Conservation (phyloP, 2,329 filamentous ascomycete species). For the Rugonectria rugulosa region DNA sequence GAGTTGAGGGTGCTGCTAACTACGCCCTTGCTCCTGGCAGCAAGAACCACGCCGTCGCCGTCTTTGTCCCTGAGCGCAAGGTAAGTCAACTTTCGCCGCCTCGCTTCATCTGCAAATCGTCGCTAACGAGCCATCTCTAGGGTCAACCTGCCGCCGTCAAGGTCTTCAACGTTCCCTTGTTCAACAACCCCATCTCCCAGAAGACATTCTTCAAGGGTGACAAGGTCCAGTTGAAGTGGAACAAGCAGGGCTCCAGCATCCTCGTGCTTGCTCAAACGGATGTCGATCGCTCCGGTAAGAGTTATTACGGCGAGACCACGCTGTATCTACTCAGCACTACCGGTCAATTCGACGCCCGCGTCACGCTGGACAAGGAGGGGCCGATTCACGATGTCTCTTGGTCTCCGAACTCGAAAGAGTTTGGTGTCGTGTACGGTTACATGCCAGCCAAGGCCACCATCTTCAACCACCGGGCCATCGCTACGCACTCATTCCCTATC, state of each 20-base stretch:
- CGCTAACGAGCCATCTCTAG: conserved; percentile 52
- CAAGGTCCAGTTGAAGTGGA: conserved; percentile 99
- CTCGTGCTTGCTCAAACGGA: conserved; percentile 97
- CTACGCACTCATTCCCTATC: conserved; percentile 85
- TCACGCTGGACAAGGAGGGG: conserved; percentile 94
- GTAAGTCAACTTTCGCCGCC: conserved; percentile 53
- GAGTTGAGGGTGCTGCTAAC: conserved; percentile 86
- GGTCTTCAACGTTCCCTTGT: conserved; percentile 92
- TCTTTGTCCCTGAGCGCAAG: conserved; percentile 96
- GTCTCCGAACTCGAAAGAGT: conserved; percentile 97
- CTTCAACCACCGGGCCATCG: conserved; percentile 87
- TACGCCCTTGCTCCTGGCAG: conserved; percentile 87
- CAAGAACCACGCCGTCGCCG: conserved; percentile 88
- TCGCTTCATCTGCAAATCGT: background rate
- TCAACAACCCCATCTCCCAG: conserved; percentile 83
- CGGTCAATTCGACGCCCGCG: conserved; percentile 89
- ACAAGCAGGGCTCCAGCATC: conserved; percentile 86
- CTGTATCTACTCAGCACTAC: conserved; percentile 94
- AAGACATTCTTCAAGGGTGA: conserved; percentile 99
- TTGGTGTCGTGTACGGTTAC: conserved; percentile 96
- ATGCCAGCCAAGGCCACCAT: conserved; percentile 99
- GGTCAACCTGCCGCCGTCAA: conserved; percentile 94
- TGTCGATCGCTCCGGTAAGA: conserved; percentile 98
- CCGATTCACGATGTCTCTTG: conserved; percentile 98
- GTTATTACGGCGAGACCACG: conserved; percentile 98